These are phyloP conservation scores for Dendrobium nobile DNA, from an alignment of 106 monocot genomes.

Conservation along the genomic window DNA sequence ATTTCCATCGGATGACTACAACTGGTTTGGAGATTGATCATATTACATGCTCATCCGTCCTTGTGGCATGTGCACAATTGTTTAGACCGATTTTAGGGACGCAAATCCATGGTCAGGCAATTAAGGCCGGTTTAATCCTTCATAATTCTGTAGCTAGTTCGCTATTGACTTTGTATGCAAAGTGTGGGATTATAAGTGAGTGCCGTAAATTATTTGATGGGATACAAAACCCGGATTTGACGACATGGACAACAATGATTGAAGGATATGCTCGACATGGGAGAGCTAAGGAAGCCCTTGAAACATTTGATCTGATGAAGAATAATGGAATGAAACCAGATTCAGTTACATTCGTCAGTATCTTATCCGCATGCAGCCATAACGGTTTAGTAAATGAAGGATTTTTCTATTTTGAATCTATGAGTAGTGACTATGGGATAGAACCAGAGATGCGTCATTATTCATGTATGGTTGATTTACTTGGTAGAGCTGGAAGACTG, in stretches of 20 bases:
- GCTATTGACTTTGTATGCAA: slow-evolving; percentile 55
- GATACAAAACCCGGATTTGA: slow-evolving; percentile 35
- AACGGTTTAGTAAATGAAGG: slow-evolving; percentile 62
- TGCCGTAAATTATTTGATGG: slow-evolving; percentile 43
- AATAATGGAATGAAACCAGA: slow-evolving; percentile 37
- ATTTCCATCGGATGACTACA: slow-evolving; percentile 31
- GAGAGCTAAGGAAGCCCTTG: slow-evolving; percentile 45
- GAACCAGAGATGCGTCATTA: slow-evolving; percentile 47
- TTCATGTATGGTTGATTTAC: slow-evolving; percentile 59
- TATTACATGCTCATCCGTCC: slow-evolving; percentile 30
- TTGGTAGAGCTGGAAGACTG: slow-evolving; percentile 52
- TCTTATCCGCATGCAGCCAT: slow-evolving; percentile 65
- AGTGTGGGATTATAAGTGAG: slow-evolving; percentile 50
- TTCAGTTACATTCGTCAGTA: slow-evolving; percentile 33
- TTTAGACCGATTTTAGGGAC: slow-evolving; percentile 25
- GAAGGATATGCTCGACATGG: slow-evolving; percentile 76
- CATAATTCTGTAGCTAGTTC: slow-evolving; percentile 40
- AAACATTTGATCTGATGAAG: slow-evolving; percentile 47
- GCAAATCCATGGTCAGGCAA: slow-evolving; percentile 46
- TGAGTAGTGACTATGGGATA: slow-evolving; percentile 39
- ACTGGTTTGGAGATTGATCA: slow-evolving; percentile 26
- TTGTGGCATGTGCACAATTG: slow-evolving; percentile 36
- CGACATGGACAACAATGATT: slow-evolving; percentile 61
- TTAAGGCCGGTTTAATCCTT: slow-evolving; percentile 26
- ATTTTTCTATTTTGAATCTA: slow-evolving; percentile 40